phyloP scores from a whole-genome alignment of 2,329 filamentous ascomycete genomes.

The Ceratocystis eucalypticola region DNA sequence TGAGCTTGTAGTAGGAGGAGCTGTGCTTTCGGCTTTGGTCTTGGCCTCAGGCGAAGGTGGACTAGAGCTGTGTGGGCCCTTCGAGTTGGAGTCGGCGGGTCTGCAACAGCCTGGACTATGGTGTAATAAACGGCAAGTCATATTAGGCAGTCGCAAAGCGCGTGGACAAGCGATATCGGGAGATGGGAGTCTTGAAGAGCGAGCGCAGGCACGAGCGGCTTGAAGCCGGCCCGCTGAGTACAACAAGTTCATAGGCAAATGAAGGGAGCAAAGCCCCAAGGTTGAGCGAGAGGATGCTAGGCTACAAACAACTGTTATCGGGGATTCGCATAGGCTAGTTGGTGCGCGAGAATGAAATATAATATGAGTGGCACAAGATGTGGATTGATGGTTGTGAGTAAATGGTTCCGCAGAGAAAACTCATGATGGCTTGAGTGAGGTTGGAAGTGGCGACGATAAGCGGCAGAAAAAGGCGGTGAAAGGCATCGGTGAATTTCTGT shows the following conservation, averaged over 20 bases:
- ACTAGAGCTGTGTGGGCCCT: not conserved
- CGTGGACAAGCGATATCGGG: not conserved
- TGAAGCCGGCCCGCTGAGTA: conserved; percentile 8
- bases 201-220: conserved; percentile 2
- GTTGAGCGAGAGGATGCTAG: not conserved
- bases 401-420: not conserved
- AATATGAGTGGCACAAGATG: not conserved
- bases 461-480: conserved; percentile 15
- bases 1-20: not conserved
- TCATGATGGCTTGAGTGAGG: not conserved
- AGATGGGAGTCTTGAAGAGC: not conserved
- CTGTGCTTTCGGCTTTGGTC: not conserved
- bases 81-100: conserved; percentile 19
- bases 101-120: conserved; percentile 15
- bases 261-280: not conserved
- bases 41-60: not conserved
- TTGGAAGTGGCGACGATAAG: not conserved
- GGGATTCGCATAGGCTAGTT: not conserved
- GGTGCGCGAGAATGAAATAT: not conserved
- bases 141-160: not conserved
- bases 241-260: conserved; percentile 5
- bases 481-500: not conserved
- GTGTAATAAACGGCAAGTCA: not conserved
- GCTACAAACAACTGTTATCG: not conserved
- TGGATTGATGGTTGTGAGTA: not conserved